Percentiles rank a stretch among this genome's conserved stretches.
Evolutionary conservation across 495 filamentous ascomycete species (phyloP).

Genomic region (Penicillium parvum): DNA sequence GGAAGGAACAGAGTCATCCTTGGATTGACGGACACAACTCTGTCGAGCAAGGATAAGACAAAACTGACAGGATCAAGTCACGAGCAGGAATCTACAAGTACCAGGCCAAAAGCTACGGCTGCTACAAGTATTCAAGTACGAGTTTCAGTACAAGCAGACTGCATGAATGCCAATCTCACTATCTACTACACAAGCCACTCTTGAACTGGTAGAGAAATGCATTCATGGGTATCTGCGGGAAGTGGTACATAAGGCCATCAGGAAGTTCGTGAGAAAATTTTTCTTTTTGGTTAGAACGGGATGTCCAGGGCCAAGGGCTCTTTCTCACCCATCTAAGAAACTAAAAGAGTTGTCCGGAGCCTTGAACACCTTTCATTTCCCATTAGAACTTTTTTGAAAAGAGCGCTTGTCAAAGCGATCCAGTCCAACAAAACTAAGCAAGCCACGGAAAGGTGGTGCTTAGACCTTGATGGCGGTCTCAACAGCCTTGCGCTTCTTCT

Average conservation of each 20-base stretch:
- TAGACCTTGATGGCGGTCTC: slow-evolving; percentile 96
- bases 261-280: slow-evolving; percentile 27
- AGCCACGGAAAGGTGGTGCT: slow-evolving; percentile 23
- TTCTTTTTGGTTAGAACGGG: slow-evolving; percentile 27
- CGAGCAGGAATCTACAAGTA: no score
- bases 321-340: slow-evolving; percentile 32
- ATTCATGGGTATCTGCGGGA: slow-evolving; percentile 49
- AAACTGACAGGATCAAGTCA: no score
- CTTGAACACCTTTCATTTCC: slow-evolving; percentile 27
- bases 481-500: slow-evolving; percentile 95
- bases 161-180: slow-evolving; percentile 27
- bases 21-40: no score
- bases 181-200: slow-evolving; percentile 17
- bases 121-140: background rate
- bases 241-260: slow-evolving; percentile 36
- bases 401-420: slow-evolving; percentile 20
- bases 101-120: background rate
- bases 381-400: slow-evolving; percentile 24
- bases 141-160: slow-evolving; percentile 16
- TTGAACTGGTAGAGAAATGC: slow-evolving; percentile 40
- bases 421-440: slow-evolving; percentile 24
- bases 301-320: slow-evolving; percentile 21
- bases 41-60: no score
- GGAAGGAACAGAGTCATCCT: no score
- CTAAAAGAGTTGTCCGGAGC: slow-evolving; percentile 32